These are phyloP conservation scores for Kwoniella bestiolae DNA, from an alignment of 768 basidiomycete species.

Conservation along the genomic window DNA sequence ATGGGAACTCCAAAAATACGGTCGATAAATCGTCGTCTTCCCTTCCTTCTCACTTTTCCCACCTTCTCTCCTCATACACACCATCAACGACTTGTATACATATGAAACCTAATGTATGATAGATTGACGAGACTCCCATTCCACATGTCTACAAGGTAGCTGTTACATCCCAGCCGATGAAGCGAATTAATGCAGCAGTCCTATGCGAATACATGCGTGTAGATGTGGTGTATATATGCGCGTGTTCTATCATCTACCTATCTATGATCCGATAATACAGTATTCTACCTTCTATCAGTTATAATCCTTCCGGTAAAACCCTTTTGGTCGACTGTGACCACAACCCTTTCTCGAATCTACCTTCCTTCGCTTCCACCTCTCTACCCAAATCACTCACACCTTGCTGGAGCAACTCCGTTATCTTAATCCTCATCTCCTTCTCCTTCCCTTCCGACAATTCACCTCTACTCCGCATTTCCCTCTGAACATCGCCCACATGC, in stretches of 20 bases:
- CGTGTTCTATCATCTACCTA: neutral
- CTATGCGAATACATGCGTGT: too few species aligned
- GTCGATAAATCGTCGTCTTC: conserved; percentile 36
- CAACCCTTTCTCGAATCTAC: conserved; percentile 46
- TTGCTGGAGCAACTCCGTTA: conserved; percentile 62
- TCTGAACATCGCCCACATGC: conserved; percentile 38
- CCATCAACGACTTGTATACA: conserved; percentile 11
- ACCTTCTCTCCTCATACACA: neutral
- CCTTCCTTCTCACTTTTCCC: neutral
- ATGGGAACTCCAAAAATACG: conserved; percentile 58
- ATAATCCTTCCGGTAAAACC: neutral
- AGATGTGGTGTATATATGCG: neutral
- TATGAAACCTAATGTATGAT: neutral
- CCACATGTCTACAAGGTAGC: too few species aligned
- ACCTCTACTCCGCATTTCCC: conserved; percentile 38
- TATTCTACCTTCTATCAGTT: neutral
- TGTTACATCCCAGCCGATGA: too few species aligned
- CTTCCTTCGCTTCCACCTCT: conserved; percentile 45
- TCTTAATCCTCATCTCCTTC: conserved; percentile 61
- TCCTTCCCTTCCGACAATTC: conserved; percentile 52
- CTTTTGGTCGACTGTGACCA: conserved; percentile 45
- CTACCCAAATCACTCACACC: conserved; percentile 50
- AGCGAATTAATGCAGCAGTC: too few species aligned
- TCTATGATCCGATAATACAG: neutral
- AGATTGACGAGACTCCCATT: neutral